Conservation (phyloP, 177 flowering plant genomes). For the Vitis hybrid region DNA sequence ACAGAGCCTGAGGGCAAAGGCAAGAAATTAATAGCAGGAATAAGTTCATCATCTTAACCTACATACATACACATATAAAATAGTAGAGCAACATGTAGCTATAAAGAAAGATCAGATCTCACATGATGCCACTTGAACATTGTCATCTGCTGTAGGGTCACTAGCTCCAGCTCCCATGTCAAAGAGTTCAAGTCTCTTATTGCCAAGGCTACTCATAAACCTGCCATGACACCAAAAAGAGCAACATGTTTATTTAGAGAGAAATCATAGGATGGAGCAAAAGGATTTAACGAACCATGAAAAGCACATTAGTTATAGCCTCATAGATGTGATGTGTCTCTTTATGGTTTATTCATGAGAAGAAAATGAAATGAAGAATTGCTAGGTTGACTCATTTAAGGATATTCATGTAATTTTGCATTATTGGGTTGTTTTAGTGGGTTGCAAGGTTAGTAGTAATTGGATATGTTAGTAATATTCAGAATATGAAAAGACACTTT, state of each 20-base stretch:
- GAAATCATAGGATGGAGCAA: not conserved
- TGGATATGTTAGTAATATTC: too few species aligned
- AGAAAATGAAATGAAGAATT: not conserved
- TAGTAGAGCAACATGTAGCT: not conserved
- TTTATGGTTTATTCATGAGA: not conserved
- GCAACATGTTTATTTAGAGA: not conserved
- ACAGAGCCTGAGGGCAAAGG: too few species aligned
- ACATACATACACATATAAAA: not conserved
- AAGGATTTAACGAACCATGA: not conserved
- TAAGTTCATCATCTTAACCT: too few species aligned
- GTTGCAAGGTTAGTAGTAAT: too few species aligned
- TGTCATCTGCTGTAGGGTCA: constrained; percentile 81
- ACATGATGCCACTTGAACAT: constrained; percentile 91
- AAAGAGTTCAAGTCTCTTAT: constrained; percentile 92
- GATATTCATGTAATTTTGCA: too few species aligned
- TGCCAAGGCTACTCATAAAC: constrained; percentile 80
- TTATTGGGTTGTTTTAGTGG: too few species aligned
- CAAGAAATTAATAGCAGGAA: too few species aligned
- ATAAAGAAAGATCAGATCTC: constrained; percentile 20
- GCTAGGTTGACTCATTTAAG: too few species aligned
- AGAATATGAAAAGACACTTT: too few species aligned
- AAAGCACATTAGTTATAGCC: not conserved
- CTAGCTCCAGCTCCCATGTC: constrained; percentile 92
- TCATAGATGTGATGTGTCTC: too few species aligned
- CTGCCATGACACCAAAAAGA: constrained; percentile 40